These are phyloP conservation scores for Curvularia sp. DNA, from an alignment of 2,329 filamentous ascomycete genomes.

Conservation along the genomic window DNA sequence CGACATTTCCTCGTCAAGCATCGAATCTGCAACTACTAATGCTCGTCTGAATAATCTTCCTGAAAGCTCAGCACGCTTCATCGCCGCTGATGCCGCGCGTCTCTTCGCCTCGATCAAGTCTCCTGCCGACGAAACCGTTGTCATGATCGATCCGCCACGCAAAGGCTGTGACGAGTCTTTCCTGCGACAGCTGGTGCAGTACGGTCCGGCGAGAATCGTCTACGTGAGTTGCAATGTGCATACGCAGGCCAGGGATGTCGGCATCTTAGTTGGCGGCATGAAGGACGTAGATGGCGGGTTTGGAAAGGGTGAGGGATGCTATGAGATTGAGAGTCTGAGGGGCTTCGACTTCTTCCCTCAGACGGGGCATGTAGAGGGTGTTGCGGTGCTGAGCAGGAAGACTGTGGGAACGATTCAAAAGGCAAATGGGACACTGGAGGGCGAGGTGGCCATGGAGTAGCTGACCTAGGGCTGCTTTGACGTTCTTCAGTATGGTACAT, in stretches of 20 bases:
- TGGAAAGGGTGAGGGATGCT: conserved; percentile 57
- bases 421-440: not conserved
- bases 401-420: not conserved
- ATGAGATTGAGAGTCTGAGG: conserved; percentile 86
- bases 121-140: conserved; percentile 80
- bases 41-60: conserved; percentile 77
- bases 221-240: conserved; percentile 99
- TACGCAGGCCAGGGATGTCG: conserved; percentile 93
- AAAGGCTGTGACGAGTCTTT: conserved; percentile 93
- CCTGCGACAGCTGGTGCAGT: conserved; percentile 78
- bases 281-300: conserved; percentile 49
- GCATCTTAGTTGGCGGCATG: conserved; percentile 79
- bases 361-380: conserved; percentile 71
- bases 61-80: conserved; percentile 75
- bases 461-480: not conserved
- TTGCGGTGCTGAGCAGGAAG: conserved; percentile 64
- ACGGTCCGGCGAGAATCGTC: conserved; percentile 78
- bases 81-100: conserved; percentile 83
- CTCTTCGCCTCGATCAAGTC: conserved; percentile 81
- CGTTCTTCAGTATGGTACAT: not conserved
- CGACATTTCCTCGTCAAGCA: conserved; percentile 82
- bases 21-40: conserved; percentile 79
- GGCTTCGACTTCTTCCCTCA: conserved; percentile 99
- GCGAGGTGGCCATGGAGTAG: conserved; percentile 2
- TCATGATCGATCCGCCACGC: conserved; percentile 95